Percentiles rank a stretch among this genome's conserved stretches.
These are phyloP conservation scores for Cyberlindnera euphorbiae DNA, from an alignment of 805 yeast species.

Conservation along the genomic window DNA sequence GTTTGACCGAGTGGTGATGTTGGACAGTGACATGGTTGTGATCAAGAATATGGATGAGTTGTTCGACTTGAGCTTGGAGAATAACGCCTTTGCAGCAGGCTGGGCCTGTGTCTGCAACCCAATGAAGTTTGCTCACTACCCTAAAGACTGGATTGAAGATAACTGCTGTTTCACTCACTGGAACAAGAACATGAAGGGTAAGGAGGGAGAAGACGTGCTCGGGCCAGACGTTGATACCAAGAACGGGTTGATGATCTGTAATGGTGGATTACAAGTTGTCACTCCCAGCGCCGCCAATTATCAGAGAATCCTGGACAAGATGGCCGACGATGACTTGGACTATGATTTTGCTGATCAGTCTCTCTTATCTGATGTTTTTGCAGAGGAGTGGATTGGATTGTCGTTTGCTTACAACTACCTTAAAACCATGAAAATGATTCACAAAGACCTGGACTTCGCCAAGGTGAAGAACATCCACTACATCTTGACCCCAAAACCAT, in stretches of 20 bases:
- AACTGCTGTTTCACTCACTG: slow-evolving; percentile 49
- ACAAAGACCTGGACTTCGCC: slow-evolving; percentile 42
- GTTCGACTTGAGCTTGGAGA: slow-evolving; percentile 40
- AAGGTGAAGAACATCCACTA: slow-evolving; percentile 53
- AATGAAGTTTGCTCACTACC: slow-evolving; percentile 45
- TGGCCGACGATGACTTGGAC: slow-evolving; percentile 33
- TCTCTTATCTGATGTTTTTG: slow-evolving; percentile 48
- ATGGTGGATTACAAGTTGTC: slow-evolving; percentile 55
- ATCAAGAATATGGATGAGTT: slow-evolving; percentile 55
- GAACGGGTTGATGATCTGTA: slow-evolving; percentile 44
- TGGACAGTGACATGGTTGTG: slow-evolving; percentile 59
- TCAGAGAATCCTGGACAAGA: slow-evolving; percentile 36
- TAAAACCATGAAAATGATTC: slow-evolving; percentile 45
- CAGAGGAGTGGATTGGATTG: slow-evolving; percentile 44
- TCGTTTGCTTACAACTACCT: slow-evolving; percentile 52
- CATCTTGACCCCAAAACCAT: slow-evolving; percentile 56
- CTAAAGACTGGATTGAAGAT: slow-evolving; percentile 44
- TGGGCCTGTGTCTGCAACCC: slow-evolving; percentile 66
- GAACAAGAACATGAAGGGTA: slow-evolving; percentile 19
- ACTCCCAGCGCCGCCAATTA: slow-evolving; percentile 36
- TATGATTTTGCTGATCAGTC: slow-evolving; percentile 60
- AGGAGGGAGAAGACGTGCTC: slow-evolving; percentile 16
- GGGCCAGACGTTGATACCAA: slow-evolving; percentile 37
- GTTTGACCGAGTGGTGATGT: slow-evolving; percentile 48
- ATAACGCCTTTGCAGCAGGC: slow-evolving; percentile 46